Conservation (phyloP, 345 rosid genomes). For the Noccaea bulbosa region DNA sequence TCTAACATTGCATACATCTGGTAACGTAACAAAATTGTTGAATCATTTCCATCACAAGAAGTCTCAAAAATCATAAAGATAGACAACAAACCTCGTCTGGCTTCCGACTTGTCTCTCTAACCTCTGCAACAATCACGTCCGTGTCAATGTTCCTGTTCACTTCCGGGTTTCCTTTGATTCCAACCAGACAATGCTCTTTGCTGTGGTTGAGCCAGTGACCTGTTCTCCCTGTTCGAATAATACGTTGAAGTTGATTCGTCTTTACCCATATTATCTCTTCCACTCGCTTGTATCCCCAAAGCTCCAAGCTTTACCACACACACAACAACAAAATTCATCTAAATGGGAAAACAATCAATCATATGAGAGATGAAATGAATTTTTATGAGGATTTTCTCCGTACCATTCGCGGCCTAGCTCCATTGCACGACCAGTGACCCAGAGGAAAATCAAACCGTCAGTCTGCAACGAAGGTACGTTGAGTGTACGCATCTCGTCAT, state of each 20-base stretch:
- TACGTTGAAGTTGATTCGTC: constrained; percentile 96
- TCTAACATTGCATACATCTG: constrained; percentile 99
- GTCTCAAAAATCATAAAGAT: neutral
- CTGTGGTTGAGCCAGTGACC: constrained; percentile 99
- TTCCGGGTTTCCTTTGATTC: constrained; percentile 93
- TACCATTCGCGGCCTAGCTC: constrained; percentile 99
- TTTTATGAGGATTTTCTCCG: neutral
- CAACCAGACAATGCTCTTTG: constrained; percentile 99
- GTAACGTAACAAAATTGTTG: constrained; percentile 7
- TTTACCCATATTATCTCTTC: constrained; percentile 98
- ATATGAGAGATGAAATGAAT: neutral
- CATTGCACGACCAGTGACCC: constrained; percentile 99
- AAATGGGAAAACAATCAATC: neutral
- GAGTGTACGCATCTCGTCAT: constrained; percentile 97
- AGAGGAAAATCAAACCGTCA: constrained; percentile 94
- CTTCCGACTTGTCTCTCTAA: constrained; percentile 97
- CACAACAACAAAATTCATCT: neutral
- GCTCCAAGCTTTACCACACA: constrained; percentile 63
- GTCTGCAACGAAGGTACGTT: constrained; percentile 99
- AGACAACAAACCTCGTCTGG: constrained; percentile 95
- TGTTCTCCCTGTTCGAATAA: constrained; percentile 96
- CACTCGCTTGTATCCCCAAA: constrained; percentile 95
- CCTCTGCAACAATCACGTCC: constrained; percentile 97
- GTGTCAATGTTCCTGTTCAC: constrained; percentile 97
- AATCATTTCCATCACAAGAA: constrained; percentile 11